Percentiles rank a stretch among this genome's conserved stretches.
Conservation (phyloP, 805 yeast species). For the Candida parachauliodes region DNA sequence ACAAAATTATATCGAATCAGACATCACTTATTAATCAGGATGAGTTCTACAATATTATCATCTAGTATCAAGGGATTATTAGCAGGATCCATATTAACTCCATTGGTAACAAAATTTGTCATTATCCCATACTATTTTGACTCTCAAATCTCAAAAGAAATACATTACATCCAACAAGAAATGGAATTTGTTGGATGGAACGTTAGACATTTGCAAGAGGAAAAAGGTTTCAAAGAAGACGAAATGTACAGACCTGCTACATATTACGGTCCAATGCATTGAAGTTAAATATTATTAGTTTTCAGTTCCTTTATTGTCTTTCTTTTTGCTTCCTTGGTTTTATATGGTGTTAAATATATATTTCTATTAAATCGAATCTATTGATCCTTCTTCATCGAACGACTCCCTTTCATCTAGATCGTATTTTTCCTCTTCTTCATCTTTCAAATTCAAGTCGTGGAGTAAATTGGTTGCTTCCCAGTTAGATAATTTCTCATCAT, state of each 20-base stretch:
- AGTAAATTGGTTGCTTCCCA: slow-evolving; percentile 36
- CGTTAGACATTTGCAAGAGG: slow-evolving; percentile 28
- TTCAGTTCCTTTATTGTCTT: no score
- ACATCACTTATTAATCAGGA: not conserved
- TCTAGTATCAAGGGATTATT: slow-evolving; percentile 20
- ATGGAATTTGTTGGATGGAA: slow-evolving; percentile 35
- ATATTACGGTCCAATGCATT: slow-evolving; percentile 11
- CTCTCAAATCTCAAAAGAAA: slow-evolving; percentile 19
- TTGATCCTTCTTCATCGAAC: slow-evolving; percentile 16
- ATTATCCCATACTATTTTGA: slow-evolving; percentile 24
- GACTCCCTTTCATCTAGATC: slow-evolving; percentile 14
- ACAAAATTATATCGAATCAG: not conserved
- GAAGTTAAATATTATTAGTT: not conserved
- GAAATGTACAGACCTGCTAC: slow-evolving; percentile 27
- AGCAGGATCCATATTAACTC: slow-evolving; percentile 29
- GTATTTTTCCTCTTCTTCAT: slow-evolving; percentile 11
- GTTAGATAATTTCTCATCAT: slow-evolving; percentile 24
- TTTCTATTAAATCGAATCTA: no score
- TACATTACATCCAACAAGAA: slow-evolving; percentile 27
- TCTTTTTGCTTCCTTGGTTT: not conserved
- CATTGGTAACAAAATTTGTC: slow-evolving; percentile 23
- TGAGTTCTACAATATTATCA: slow-evolving; percentile 5
- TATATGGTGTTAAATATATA: no score
- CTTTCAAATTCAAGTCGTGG: slow-evolving; percentile 18
- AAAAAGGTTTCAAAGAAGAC: slow-evolving; percentile 22